Conservation (phyloP, 176 grass and related monocot species). For the Otatea glauca region DNA sequence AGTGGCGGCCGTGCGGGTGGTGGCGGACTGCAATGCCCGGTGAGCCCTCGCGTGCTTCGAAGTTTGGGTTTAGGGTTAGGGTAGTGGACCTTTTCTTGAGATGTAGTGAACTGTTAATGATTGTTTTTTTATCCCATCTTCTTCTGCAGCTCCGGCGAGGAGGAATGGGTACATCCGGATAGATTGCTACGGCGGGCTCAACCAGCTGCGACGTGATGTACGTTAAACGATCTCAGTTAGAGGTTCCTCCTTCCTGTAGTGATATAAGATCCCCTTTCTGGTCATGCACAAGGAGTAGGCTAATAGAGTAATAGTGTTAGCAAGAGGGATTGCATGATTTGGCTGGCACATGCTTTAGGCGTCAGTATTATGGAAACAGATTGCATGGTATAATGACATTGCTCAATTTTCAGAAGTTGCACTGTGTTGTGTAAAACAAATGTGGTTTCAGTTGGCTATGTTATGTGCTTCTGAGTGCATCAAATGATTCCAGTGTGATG, state of each 20-base stretch:
- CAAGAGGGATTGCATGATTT: conserved; percentile 14
- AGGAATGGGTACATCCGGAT: conserved; percentile 82
- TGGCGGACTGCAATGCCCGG: conserved; percentile 52
- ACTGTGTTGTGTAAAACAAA: conserved; percentile 15
- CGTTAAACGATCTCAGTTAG: conserved; percentile 51
- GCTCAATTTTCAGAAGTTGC: not conserved
- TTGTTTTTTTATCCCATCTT: not conserved
- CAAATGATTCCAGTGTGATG: not conserved
- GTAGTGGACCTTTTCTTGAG: conserved; percentile 3
- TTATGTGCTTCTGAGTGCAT: not conserved
- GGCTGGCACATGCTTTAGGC: not conserved
- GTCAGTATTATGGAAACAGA: not conserved
- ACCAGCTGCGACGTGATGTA: conserved; percentile 99
- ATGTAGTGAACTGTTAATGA: not conserved
- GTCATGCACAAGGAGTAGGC: not conserved
- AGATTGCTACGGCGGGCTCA: conserved; percentile 91
- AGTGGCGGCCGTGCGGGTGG: conserved; percentile 82
- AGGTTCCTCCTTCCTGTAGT: conserved; percentile 40
- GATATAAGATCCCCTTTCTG: not conserved
- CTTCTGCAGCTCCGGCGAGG: conserved; percentile 53
- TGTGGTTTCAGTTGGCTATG: not conserved
- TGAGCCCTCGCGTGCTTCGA: conserved; percentile 32
- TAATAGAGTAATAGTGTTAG: not conserved
- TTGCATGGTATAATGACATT: not conserved
- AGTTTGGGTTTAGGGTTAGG: not conserved